Base-by-base conservation (phyloP, 2,329 filamentous ascomycete genomes). In the Trichoderma cornu-damae region DNA sequence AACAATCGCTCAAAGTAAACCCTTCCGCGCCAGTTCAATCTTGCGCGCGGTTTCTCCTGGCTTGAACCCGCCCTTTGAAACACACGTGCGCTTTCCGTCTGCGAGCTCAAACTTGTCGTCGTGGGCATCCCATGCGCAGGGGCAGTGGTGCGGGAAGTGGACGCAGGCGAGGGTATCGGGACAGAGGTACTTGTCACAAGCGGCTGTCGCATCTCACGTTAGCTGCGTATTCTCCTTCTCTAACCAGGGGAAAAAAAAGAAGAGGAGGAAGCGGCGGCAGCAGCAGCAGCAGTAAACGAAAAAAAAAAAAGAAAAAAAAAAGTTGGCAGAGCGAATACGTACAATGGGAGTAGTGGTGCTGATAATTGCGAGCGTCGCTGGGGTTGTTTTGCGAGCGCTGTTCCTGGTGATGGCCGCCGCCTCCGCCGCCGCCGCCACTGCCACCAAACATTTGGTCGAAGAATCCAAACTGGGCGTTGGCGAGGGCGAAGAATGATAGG, bases 361-460 rank as follows among this genome's bases (percentile, higher is more conserved):
- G 86, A 72, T 96, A 97, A 77, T 89, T 87, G 22, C 78, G 76
- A 12, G 89, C 88, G 73, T 97, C 93, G 67, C 89, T 95, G 2
- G 89, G 82, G 26, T 88, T 89, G 70, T 96, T 94, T 67, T 90
- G 87, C 24, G 83, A 83, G 64, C 86, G 79, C 57, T 83, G 81
- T 44, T 76, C 71, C 47, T 81, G 73, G 30, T 48, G 44, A 63
- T 84, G 80, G 58, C 82, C 77, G 11, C 78, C 75, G 9, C 70
- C 68, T 44, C 69, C 70, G 44, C 70, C 71, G 61, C 75, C 74
- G 26, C 49, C 49, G 37, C 38, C 78, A n/a, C n/a, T n/a, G 63
- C 83, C 83, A 65, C 84, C 81, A 72, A 99, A 97, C 90, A 97
- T 96, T 67, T 97, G 90, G 71, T 96, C 92, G 75, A 97, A 99